Percentiles rank a stretch among this genome's conserved stretches.
phyloP scores from a whole-genome alignment of 2,329 filamentous ascomycete genomes.

The Colletotrichum noveboracense region DNA sequence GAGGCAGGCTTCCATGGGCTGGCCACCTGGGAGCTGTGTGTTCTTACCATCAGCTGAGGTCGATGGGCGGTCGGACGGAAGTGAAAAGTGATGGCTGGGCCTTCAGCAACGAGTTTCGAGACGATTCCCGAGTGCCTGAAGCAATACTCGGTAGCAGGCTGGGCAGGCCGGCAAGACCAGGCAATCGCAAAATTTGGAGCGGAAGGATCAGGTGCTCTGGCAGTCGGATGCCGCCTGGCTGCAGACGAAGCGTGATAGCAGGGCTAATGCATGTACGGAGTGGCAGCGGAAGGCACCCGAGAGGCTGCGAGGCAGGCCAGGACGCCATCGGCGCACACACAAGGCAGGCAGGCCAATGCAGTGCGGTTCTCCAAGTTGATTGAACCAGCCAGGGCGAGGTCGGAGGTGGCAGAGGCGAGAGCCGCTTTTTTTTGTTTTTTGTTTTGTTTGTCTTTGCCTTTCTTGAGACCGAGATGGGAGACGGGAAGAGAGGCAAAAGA shows the following conservation, averaged over 20 bases:
- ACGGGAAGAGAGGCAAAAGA: not conserved
- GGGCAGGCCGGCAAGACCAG: not conserved
- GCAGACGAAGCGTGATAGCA: not conserved
- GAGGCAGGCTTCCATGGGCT: not conserved
- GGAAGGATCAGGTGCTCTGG: not conserved
- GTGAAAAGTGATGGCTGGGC: not conserved
- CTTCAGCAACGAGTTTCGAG: not conserved
- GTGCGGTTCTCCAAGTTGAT: not conserved
- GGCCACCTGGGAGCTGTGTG: not conserved
- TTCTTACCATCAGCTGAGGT: not conserved
- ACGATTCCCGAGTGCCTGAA: not conserved
- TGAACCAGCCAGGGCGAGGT: not conserved
- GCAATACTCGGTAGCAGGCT: not conserved
- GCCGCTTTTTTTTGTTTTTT: not conserved
- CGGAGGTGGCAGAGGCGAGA: not conserved
- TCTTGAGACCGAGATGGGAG: not conserved
- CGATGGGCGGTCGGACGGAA: not conserved
- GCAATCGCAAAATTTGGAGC: not conserved
- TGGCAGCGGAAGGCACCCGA: not conserved
- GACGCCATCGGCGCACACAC: not conserved
- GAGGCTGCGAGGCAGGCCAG: not conserved
- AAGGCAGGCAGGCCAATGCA: not conserved
- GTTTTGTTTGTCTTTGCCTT: too few relatives aligned
- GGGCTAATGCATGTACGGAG: slow-evolving; percentile 1
- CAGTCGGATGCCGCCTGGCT: not conserved